Percentiles rank a stretch among this genome's conserved stretches.
Conservation (phyloP, 495 filamentous ascomycete species). For the Usnea hakonensis region DNA sequence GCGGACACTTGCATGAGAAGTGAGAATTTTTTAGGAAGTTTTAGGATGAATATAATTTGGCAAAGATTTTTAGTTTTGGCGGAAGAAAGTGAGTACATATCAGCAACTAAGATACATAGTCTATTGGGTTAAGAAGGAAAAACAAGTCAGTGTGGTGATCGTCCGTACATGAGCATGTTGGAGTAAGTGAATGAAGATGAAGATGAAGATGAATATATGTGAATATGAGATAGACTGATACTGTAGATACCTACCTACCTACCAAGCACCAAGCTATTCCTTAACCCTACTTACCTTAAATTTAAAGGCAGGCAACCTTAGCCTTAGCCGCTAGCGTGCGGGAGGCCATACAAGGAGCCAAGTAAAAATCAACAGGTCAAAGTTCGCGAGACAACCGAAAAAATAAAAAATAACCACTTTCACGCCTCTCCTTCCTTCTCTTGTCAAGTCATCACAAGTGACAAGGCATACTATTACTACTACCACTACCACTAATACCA, state of each 20-base stretch:
- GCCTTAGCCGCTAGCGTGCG: constrained; percentile 1
- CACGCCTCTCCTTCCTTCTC: not conserved
- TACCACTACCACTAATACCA: not conserved
- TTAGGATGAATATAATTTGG: not conserved
- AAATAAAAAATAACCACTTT: too few species aligned
- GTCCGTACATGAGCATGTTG: not conserved
- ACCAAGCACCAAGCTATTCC: too few species aligned
- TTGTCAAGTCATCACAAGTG: not conserved
- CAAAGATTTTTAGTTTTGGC: not conserved
- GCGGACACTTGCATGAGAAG: not conserved
- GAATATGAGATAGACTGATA: too few species aligned
- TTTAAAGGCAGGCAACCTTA: not conserved
- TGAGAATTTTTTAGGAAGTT: not conserved
- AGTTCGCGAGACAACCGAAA: too few species aligned
- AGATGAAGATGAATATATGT: too few species aligned
- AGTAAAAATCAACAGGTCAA: too few species aligned
- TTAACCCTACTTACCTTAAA: too few species aligned
- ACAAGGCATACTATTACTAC: not conserved
- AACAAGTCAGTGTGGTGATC: not conserved
- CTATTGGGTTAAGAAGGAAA: too few species aligned
- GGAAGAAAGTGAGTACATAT: too few species aligned
- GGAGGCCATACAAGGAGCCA: not conserved
- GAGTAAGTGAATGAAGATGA: not conserved
- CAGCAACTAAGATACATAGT: too few species aligned
- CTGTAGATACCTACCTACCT: too few species aligned